Evolutionary conservation across 352 stramenopile genomes (phyloP).

Genomic region (Pythium graminicola): DNA sequence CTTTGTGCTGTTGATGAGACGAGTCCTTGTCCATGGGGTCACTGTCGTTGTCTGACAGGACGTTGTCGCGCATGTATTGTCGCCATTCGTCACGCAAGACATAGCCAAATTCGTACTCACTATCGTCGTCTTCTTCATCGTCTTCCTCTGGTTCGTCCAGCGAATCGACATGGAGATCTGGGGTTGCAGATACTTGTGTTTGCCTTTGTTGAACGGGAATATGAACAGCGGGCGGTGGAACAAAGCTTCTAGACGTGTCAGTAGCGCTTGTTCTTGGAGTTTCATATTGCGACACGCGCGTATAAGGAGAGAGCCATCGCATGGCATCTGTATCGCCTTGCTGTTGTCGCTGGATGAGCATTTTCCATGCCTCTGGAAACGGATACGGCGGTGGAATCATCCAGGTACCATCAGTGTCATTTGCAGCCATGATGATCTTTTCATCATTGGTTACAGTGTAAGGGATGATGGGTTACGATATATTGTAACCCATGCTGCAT

Average conservation of each 20-base stretch:
- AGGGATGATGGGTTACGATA: too few relatives aligned
- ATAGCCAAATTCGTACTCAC: conserved; percentile 65
- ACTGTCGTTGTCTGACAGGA: conserved; percentile 5
- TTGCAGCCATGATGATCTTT: not conserved
- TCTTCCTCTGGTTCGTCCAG: conserved; percentile 2
- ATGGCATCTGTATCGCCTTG: not conserved
- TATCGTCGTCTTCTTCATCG: conserved; percentile 20
- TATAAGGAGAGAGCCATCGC: conserved; percentile 45
- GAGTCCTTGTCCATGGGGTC: not conserved
- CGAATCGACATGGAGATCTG: too few relatives aligned
- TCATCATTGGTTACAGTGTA: too few relatives aligned
- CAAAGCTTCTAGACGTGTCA: too few relatives aligned
- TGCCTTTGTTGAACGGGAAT: too few relatives aligned
- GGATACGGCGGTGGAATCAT: conserved; percentile 74
- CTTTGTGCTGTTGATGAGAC: not conserved
- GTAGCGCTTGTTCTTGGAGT: not conserved
- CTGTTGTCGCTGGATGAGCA: conserved; percentile 33
- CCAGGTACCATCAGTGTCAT: not conserved
- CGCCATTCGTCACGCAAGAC: conserved; percentile 72
- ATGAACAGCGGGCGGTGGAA: too few relatives aligned
- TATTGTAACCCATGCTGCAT: too few relatives aligned
- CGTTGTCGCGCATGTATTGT: conserved; percentile 31
- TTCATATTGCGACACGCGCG: conserved; percentile 4
- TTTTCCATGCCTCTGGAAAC: conserved; percentile 62
- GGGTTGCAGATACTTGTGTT: too few relatives aligned